Evolutionary conservation across 2,329 filamentous ascomycete species (phyloP).

Genomic region (Gremmenia infestans): DNA sequence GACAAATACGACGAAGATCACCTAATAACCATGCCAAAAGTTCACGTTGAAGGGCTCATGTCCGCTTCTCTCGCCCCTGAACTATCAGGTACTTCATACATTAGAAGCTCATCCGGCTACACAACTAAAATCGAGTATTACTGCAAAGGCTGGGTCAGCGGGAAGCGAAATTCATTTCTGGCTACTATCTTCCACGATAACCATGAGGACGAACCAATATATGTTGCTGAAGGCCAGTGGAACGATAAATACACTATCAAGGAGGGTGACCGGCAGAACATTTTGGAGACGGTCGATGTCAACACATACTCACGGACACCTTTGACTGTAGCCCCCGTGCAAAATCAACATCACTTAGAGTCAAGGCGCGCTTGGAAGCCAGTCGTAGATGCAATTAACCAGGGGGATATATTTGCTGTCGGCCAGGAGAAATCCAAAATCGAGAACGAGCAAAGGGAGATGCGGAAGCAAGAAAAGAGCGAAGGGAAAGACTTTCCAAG

Average conservation of each 20-base stretch:
- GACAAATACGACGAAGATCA: conserved; percentile 56
- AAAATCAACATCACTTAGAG: conserved; percentile 80
- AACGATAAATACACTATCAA: conserved; percentile 75
- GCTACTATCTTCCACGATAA: conserved; percentile 68
- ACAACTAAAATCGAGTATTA: conserved; percentile 86
- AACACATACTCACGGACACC: conserved; percentile 53
- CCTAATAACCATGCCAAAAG: conserved; percentile 82
- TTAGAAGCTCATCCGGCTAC: conserved; percentile 80
- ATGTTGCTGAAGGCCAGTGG: conserved; percentile 87
- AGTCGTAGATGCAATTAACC: conserved; percentile 73
- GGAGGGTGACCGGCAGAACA: conserved; percentile 49
- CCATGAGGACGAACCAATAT: conserved; percentile 65
- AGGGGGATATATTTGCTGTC: conserved; percentile 77
- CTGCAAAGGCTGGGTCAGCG: conserved; percentile 88
- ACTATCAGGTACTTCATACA: conserved; percentile 77
- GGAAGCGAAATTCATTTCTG: conserved; percentile 86
- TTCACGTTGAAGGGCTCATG: conserved; percentile 91
- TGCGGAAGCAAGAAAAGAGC: conserved; percentile 66
- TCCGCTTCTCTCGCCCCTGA: conserved; percentile 83
- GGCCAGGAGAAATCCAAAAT: conserved; percentile 79
- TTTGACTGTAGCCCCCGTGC: conserved; percentile 64
- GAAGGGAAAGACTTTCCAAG: conserved; percentile 74
- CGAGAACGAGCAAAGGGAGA: conserved; percentile 78
- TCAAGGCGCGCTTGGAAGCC: conserved; percentile 82
- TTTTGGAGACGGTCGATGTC: conserved; percentile 57